A percentile compares a stretch with the other conserved stretches of the same genome.
These are phyloP conservation scores for Closterium sp. DNA, from an alignment of 139 green algal genomes.

Conservation along the genomic window DNA sequence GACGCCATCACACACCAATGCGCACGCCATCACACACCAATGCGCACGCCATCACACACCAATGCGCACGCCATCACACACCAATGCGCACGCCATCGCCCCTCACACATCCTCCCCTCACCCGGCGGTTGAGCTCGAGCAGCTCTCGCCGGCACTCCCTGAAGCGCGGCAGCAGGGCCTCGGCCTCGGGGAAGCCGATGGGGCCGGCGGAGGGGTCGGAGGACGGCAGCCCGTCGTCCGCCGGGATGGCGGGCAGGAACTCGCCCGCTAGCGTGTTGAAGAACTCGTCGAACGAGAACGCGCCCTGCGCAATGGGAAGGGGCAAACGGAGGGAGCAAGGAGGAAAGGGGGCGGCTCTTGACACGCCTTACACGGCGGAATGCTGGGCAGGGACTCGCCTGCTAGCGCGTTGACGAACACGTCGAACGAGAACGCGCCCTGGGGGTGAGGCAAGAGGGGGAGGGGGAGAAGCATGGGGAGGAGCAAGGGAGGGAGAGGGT, in stretches of 20 bases:
- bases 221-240: background rate
- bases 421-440: background rate
- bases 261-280: constrained; percentile 28
- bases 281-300: constrained; percentile 33
- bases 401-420: constrained; percentile 4
- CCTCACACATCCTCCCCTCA: background rate
- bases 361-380: background rate
- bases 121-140: constrained; percentile 34
- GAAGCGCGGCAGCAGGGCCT: constrained; percentile 39
- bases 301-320: background rate
- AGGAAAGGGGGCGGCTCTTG: too few species aligned
- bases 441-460: background rate
- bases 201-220: background rate
- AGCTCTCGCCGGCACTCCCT: constrained; percentile 32
- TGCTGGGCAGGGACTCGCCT: background rate
- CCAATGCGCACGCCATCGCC: too few species aligned
- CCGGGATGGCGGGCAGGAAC: background rate
- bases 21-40: too few species aligned
- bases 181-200: constrained; percentile 33
- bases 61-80: too few species aligned
- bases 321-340: background rate
- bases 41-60: too few species aligned
- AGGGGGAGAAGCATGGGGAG: background rate
- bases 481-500: background rate
- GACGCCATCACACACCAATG: too few species aligned